Evolutionary conservation across 2,329 filamentous ascomycete genomes (phyloP), one percentile per base, ranked within the genome.

Genomic region (Septoria linicola): DNA sequence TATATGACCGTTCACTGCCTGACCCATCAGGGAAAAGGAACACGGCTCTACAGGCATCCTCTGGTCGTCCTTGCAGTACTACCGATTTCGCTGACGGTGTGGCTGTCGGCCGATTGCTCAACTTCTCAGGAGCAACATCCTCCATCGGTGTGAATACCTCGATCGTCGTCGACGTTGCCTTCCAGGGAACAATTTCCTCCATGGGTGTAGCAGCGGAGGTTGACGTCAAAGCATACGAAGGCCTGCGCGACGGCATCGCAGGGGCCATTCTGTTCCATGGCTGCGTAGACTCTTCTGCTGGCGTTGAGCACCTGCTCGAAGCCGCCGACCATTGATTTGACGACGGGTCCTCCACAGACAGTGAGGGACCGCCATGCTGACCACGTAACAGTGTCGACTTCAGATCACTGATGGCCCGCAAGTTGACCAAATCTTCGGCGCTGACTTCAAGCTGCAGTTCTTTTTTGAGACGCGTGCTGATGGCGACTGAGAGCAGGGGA

Each of bases 11-110:
- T 27, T 42, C 37, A 19, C 31, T 42, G 20, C 47, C 47, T 8
- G 39, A 42, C 2, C 39, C 47, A 37, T 49, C 47, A 8, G 47
- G 47, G 21, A 49, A 49, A 16, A 49, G 17, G 23, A 49, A 49
- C 14, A 49, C 16, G 14, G 36, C 44, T 30, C 36, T 32, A 17
- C 34, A 34, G 1, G 36, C 34, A 1, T 10, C 30, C 30, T 36
- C 36, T n/a, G 44, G 44, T 17, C 19, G 23, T 17, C 46, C 46
- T 32, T 49, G 46, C 30, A 49, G 21, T 14, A 49, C 39, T 14
- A 42, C 46, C 8, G 46, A 49, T 19, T 16, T 35, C 8, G 46
- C 40, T 17, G 46, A 14, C 14, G 30, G 46, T 2, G 25, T 40
- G 8, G 35, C 25, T 25, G 25, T 13, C 21, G 23, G 10, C 5